Percentiles rank a stretch among this genome's conserved stretches.
phyloP scores from a whole-genome alignment of 257 asterid genomes.

The Solanum etuberosum region DNA sequence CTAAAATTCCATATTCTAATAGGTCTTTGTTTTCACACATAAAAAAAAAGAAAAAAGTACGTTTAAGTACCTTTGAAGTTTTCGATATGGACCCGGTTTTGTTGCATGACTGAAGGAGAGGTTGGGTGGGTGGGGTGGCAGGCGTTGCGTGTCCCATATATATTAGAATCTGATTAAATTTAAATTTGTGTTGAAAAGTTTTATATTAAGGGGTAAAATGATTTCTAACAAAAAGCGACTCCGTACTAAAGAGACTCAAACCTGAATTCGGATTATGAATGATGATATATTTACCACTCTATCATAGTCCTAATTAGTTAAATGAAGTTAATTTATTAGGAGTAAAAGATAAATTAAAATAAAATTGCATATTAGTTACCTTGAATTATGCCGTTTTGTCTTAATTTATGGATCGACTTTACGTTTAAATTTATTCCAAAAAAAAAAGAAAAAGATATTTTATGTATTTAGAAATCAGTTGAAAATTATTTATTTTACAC shows the following conservation, averaged over 20 bases:
- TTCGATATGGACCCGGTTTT: neutral
- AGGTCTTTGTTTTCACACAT: neutral
- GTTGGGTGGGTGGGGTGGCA: neutral
- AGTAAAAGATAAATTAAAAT: neutral
- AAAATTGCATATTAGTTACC: neutral
- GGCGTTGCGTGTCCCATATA: accelerated
- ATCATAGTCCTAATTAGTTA: neutral
- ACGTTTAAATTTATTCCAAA: neutral
- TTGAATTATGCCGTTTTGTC: neutral
- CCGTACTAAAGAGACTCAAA: accelerated
- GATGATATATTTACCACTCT: too few relatives aligned
- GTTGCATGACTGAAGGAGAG: neutral
- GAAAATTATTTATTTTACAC: too few relatives aligned
- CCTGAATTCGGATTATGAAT: accelerated
- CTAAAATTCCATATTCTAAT: neutral
- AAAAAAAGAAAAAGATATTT: neutral
- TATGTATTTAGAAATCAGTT: neutral
- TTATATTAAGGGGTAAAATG: too few relatives aligned
- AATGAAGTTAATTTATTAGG: neutral
- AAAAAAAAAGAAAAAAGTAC: neutral
- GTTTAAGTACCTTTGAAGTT: neutral
- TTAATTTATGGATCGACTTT: neutral
- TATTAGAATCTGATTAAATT: too few relatives aligned
- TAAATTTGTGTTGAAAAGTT: accelerated
- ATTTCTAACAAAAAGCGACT: accelerated